Percentiles rank a stretch among this genome's conserved stretches.
phyloP scores from a whole-genome alignment of 768 basidiomycete species.

The Serpula lacrymans region DNA sequence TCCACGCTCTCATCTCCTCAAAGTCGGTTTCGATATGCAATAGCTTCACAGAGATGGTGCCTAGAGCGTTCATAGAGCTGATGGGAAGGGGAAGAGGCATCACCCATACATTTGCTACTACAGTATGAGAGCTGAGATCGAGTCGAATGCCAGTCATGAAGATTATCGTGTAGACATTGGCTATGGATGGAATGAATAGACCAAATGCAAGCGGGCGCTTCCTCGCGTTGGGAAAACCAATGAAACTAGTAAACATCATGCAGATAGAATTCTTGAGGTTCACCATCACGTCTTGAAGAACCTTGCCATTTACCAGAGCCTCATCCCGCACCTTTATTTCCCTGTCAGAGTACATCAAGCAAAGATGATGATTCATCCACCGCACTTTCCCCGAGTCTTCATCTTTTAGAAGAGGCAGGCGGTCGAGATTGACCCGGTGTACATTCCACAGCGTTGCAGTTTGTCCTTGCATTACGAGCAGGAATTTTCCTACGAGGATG shows the following conservation, averaged over 20 bases:
- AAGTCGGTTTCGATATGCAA: constrained; percentile 13
- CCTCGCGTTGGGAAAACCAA: constrained; percentile 25
- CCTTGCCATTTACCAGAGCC: background rate
- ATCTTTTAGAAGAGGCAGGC: constrained; percentile 33
- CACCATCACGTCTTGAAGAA: constrained; percentile 21
- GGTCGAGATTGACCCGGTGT: constrained; percentile 36
- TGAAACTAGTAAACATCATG: constrained; percentile 19
- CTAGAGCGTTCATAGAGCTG: constrained; percentile 11
- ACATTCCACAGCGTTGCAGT: constrained; percentile 30
- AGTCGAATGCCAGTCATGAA: constrained; percentile 45
- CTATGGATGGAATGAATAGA: constrained; percentile 12
- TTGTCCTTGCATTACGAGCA: constrained; percentile 14
- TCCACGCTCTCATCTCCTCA: constrained; percentile 42
- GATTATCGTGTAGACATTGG: constrained; percentile 35
- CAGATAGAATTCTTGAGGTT: constrained; percentile 32
- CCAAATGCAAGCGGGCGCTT: constrained; percentile 14
- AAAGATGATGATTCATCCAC: constrained; percentile 33
- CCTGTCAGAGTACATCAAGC: constrained; percentile 28
- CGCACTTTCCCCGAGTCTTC: constrained; percentile 2
- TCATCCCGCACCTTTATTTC: constrained; percentile 16
- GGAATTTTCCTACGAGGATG: constrained; percentile 27
- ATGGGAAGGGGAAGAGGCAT: constrained; percentile 30
- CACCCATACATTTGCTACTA: constrained; percentile 48
- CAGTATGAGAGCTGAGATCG: constrained; percentile 46
- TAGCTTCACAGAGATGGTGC: background rate